phyloP scores from a whole-genome alignment of 169 alveolate species.

The Eimeria praecox region DNA sequence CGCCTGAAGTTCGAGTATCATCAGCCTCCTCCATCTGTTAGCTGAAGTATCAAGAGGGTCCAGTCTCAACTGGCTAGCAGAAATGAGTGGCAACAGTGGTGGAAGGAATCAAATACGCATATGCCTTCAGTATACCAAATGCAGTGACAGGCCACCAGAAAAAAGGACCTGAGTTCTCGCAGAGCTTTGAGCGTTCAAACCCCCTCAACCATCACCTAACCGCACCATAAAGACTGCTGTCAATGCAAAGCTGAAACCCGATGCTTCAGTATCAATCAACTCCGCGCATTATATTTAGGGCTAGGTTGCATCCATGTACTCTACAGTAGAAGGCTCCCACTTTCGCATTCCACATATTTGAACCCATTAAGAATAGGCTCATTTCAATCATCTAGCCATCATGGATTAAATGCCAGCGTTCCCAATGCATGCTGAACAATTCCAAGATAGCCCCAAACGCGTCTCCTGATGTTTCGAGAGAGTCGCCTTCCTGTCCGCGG shows the following conservation, averaged over 20 bases:
- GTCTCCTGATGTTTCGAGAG: neutral
- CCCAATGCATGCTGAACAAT: neutral
- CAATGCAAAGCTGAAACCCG: neutral
- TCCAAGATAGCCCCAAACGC: neutral
- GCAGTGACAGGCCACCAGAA: neutral
- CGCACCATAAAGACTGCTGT: neutral
- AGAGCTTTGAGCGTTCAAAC: neutral
- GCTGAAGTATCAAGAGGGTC: neutral
- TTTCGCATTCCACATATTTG: neutral
- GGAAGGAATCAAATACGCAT: neutral
- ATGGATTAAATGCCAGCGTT: neutral
- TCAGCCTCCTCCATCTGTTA: conserved; percentile 12
- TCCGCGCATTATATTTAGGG: neutral
- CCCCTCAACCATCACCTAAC: neutral
- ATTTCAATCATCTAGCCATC: neutral
- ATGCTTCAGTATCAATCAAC: neutral
- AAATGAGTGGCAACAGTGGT: neutral
- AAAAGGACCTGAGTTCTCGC: neutral
- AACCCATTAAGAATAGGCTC: neutral
- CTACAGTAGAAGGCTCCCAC: neutral
- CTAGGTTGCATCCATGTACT: too few species aligned
- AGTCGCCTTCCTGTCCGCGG: neutral
- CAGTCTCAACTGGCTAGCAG: neutral
- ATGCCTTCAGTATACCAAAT: neutral
- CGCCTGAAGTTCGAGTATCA: neutral